A percentile compares a stretch with the other conserved stretches of the same genome.
Evolutionary conservation across 768 basidiomycete genomes (phyloP).

Genomic region (Chiua virens): DNA sequence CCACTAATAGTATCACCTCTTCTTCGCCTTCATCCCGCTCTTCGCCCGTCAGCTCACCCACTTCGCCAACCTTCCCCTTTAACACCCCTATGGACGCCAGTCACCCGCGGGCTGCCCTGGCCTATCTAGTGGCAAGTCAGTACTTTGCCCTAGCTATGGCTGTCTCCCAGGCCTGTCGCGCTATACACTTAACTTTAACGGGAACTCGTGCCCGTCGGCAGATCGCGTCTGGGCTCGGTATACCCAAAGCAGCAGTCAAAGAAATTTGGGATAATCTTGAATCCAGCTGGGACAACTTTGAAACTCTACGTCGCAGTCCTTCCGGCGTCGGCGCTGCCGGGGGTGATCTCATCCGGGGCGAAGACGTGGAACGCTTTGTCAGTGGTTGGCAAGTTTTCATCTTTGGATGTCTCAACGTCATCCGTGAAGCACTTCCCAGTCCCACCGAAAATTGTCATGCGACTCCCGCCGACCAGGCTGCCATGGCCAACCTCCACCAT

Average conservation of each 20-base stretch:
- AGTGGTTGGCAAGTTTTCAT: slow-evolving; percentile 92
- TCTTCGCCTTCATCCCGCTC: slow-evolving; percentile 36
- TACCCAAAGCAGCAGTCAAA: slow-evolving; percentile 65
- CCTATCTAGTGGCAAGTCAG: slow-evolving; percentile 55
- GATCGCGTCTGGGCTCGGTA: slow-evolving; percentile 46
- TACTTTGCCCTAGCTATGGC: slow-evolving; percentile 71
- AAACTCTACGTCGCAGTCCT: slow-evolving; percentile 51
- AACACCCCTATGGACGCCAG: slow-evolving; percentile 19
- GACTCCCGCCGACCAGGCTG: slow-evolving; percentile 46
- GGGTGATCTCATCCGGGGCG: slow-evolving; percentile 37
- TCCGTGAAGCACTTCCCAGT: slow-evolving; percentile 68
- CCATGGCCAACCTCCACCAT: slow-evolving; percentile 46
- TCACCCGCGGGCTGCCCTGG: slow-evolving; percentile 37
- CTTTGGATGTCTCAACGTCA: slow-evolving; percentile 88
- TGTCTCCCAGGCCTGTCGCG: slow-evolving; percentile 74
- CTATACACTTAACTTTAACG: slow-evolving; percentile 76
- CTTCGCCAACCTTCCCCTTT: slow-evolving; percentile 25
- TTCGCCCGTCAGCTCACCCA: slow-evolving; percentile 29
- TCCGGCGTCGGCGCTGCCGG: slow-evolving; percentile 41
- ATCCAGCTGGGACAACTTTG: slow-evolving; percentile 82
- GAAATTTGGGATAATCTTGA: slow-evolving; percentile 87
- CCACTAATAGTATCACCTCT: slow-evolving; percentile 29
- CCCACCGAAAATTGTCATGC: slow-evolving; percentile 45
- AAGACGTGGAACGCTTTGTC: slow-evolving; percentile 66
- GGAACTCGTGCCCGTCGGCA: slow-evolving; percentile 69